Base-by-base conservation (phyloP, 805 yeast genomes). In the Hanseniaspora clermontiae region DNA sequence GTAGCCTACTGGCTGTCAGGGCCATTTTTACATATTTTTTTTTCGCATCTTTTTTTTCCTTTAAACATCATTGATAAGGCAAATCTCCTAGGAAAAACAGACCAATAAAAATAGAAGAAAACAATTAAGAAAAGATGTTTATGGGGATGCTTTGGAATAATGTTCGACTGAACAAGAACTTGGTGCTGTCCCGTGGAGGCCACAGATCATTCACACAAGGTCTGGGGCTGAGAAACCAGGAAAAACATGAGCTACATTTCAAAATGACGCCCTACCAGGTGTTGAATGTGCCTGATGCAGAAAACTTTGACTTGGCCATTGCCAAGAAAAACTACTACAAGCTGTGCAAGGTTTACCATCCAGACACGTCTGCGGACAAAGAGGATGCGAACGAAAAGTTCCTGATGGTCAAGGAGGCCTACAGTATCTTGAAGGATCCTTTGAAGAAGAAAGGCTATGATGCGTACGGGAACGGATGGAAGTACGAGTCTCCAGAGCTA, bases 181-280 rank as follows among this genome's bases (percentile, higher is more conserved):
- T 24, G 3, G 27, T 24, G 27, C 27, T 24, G 27, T 2, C 37
- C 3, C 37, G n/a, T 12, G 12, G 24, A 14, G 9, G 15, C 20
- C 27, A 19, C 14, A 19, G 31, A 40, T 3, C 43, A 6, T 40
- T 40, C 8, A 19, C 43, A 40, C 43, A 40, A 9, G 20, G 27
- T 5, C 15, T 20, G 10, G 11, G 9, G 1, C 24, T n/a, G 12
- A 27, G 29, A 32, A 19, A 10, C n/a, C 37, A 49, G 17, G 31
- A 38, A 1, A 27, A 9, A 0, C 55, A 51, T 24, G 45, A 37
- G 11, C 43, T 51, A 24, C 37, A 24, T 6, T n/a, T 37, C 12
- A 43, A 45, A 6, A 51, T 51, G 56, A 36, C 56, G 2, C 56
- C 56, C 10, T 51, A 51, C n/a, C 45, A 51, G 34, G 56, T 51